Conservation (phyloP, 2,329 filamentous ascomycete species). For the Taxawa tesnikishii region DNA sequence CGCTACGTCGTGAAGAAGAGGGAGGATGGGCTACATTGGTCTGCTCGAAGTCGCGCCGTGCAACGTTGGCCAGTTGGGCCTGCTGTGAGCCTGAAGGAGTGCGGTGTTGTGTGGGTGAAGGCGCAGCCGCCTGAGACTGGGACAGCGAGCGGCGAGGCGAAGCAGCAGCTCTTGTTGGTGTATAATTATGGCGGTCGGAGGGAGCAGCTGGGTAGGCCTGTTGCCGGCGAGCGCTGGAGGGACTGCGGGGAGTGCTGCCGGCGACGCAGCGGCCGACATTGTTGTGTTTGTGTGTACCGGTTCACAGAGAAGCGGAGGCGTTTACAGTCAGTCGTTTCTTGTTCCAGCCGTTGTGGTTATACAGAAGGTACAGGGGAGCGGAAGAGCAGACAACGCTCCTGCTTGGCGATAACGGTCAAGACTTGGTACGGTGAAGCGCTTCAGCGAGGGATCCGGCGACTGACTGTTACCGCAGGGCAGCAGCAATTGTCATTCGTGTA, state of each 20-base stretch:
- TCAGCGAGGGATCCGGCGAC: too few species aligned
- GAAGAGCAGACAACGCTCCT: too few species aligned
- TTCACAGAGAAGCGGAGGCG: too few species aligned
- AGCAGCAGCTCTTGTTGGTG: constrained; percentile 22
- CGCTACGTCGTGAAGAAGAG: constrained; percentile 45
- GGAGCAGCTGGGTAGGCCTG: constrained; percentile 29
- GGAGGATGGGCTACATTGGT: constrained; percentile 48
- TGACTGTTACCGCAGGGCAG: too few species aligned
- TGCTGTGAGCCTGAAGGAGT: constrained; percentile 25
- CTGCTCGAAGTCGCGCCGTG: constrained; percentile 63
- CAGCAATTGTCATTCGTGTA: too few species aligned
- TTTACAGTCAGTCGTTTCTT: too few species aligned
- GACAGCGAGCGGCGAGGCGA: constrained; percentile 24
- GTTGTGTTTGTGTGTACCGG: too few species aligned
- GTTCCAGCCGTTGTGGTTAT: too few species aligned
- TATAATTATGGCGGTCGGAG: constrained; percentile 34
- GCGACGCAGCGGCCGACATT: constrained; percentile 32
- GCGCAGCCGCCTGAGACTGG: constrained; percentile 15
- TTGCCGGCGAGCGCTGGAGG: constrained; percentile 34
- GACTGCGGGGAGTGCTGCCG: constrained; percentile 35
- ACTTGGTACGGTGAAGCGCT: too few species aligned
- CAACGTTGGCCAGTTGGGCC: constrained; percentile 35
- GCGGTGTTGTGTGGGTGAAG: constrained; percentile 13
- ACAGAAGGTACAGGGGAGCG: too few species aligned
- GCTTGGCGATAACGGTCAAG: too few species aligned